These are phyloP conservation scores for Echeveria elegans DNA, from an alignment of 164 flowering plant species.

Conservation along the genomic window DNA sequence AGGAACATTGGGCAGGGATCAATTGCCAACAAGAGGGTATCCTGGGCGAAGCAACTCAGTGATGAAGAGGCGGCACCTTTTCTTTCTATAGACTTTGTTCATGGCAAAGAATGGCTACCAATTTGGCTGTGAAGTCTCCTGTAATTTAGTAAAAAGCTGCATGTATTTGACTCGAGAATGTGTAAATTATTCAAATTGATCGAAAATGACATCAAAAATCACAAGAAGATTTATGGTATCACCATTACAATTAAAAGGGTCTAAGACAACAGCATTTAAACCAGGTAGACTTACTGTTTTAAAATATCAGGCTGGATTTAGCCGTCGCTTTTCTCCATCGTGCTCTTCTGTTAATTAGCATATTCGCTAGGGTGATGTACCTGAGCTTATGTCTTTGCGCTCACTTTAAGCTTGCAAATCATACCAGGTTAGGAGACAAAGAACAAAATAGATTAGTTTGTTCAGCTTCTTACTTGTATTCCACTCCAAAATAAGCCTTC, in stretches of 20 bases:
- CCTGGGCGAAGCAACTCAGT: conserved; percentile 51
- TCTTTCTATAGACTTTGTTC: conserved; percentile 49
- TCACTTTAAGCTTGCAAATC: background rate
- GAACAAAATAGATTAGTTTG: background rate
- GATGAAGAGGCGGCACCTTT: conserved; percentile 47
- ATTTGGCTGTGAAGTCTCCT: conserved; percentile 24
- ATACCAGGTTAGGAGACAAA: background rate
- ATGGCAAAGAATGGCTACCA: conserved; percentile 74
- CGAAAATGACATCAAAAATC: background rate
- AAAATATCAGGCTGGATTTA: no score
- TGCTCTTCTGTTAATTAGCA: no score
- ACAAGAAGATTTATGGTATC: background rate
- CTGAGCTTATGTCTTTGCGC: background rate
- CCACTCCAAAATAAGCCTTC: no score
- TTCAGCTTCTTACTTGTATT: no score
- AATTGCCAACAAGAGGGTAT: conserved; percentile 20
- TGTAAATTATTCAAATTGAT: background rate
- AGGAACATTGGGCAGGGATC: conserved; percentile 17
- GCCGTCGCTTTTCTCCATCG: background rate
- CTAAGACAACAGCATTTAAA: background rate
- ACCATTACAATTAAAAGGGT: background rate
- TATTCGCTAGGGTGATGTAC: background rate
- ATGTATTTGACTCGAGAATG: background rate
- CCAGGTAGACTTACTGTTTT: no score
- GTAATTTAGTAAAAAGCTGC: background rate